Conservation (phyloP, 1,284 basidiomycete genomes). For the Heliocybe sulcata region DNA sequence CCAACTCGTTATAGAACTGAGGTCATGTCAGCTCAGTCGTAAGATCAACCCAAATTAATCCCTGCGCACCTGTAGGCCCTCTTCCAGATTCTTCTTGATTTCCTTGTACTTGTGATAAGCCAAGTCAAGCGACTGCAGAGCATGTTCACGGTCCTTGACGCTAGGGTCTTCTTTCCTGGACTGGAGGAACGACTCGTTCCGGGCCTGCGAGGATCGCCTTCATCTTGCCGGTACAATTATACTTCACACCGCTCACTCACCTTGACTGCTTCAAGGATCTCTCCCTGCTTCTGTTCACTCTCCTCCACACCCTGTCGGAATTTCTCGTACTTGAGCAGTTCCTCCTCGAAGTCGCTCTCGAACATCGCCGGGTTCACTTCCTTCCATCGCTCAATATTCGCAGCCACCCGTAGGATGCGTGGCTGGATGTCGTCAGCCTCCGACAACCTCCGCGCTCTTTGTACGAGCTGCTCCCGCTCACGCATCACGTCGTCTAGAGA, state of each 20-base stretch:
- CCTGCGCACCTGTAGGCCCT: conserved; percentile 70
- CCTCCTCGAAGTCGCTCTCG: conserved; percentile 74
- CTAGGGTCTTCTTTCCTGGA: conserved; percentile 75
- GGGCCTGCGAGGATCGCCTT: conserved; percentile 35
- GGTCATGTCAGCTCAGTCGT: neutral
- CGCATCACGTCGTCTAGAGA: conserved; percentile 70
- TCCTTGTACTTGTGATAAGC: conserved; percentile 89
- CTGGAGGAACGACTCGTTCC: conserved; percentile 72
- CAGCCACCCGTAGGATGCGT: conserved; percentile 62
- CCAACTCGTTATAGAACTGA: conserved; percentile 85
- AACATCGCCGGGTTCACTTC: conserved; percentile 83
- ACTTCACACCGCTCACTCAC: conserved; percentile 30
- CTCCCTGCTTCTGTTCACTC: conserved; percentile 55
- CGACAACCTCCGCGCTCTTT: conserved; percentile 58
- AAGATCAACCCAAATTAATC: neutral
- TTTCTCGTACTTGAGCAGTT: conserved; percentile 77
- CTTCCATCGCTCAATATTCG: conserved; percentile 53
- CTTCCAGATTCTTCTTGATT: conserved; percentile 78
- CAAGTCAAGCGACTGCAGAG: conserved; percentile 81
- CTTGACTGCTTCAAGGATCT: conserved; percentile 61
- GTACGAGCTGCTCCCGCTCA: conserved; percentile 54
- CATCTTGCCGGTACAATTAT: neutral
- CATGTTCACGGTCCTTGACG: conserved; percentile 79
- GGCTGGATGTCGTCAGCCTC: conserved; percentile 73
- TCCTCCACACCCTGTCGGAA: conserved; percentile 61